phyloP scores from a whole-genome alignment of 345 rosid genomes.

The thale cress (Arabidopsis thaliana) region DNA sequence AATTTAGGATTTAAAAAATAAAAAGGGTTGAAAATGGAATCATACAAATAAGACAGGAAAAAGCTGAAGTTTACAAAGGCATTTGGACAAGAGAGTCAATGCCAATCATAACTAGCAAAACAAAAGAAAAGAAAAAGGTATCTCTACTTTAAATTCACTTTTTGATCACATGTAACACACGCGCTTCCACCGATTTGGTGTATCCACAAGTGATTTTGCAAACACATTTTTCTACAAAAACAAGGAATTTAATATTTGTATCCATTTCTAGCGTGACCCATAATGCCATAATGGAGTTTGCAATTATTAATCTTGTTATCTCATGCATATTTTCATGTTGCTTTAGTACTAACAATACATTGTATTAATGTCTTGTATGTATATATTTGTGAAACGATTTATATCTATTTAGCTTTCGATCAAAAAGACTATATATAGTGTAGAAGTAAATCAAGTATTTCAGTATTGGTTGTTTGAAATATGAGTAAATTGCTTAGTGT shows the following conservation, averaged over 20 bases:
- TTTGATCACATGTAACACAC: slow-evolving; percentile 34
- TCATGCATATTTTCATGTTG: background rate
- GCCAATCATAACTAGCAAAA: slow-evolving; percentile 49
- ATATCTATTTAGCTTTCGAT: background rate
- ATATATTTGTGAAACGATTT: background rate
- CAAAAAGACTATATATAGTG: background rate
- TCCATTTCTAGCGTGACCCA: slow-evolving; percentile 32
- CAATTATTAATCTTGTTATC: slow-evolving; percentile 7
- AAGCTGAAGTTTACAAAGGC: slow-evolving; percentile 49
- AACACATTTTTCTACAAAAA: slow-evolving; percentile 1
- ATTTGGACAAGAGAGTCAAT: slow-evolving; percentile 50
- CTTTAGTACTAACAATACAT: background rate
- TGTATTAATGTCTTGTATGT: background rate
- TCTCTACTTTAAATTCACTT: slow-evolving; percentile 33
- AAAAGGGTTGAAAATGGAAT: slow-evolving; percentile 38
- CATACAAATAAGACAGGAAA: slow-evolving; percentile 41
- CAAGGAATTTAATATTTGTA: background rate
- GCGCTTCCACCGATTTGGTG: slow-evolving; percentile 35
- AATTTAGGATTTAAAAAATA: slow-evolving; percentile 29
- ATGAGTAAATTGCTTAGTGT: too few species aligned
- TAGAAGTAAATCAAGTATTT: background rate
- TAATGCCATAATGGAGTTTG: slow-evolving; percentile 21
- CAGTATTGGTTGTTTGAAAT: too few species aligned
- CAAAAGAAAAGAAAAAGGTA: background rate
- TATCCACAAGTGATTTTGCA: slow-evolving; percentile 6